Evolutionary conservation across 2,329 filamentous ascomycete species (phyloP), one percentile per base, ranked within the genome.

Genomic region (Aureobasidium leucospermi): DNA sequence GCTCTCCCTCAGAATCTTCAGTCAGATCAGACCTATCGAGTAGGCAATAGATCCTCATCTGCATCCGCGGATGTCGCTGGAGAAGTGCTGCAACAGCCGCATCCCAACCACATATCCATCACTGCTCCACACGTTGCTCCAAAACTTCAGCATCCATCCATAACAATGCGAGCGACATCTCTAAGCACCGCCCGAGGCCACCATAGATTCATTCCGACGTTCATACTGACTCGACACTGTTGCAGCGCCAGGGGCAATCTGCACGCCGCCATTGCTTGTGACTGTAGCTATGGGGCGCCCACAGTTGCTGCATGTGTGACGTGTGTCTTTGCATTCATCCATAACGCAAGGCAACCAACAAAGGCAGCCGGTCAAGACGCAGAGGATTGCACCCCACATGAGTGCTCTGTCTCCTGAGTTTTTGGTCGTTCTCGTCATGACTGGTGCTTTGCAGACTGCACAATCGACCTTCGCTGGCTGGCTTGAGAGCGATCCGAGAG

Each of bases 311-410:
- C 49, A 53, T 31, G 36, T 53, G 13, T 53, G 49, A 16, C 41
- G 23, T 11, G 49, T 53, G 16, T 53, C 49, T 16, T 53, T 53
- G 23, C 49, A 53, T 7, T 53, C 49, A 11, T 42, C 36, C 49
- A 53, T 42, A 5, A 15, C 8, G 15, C 49, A 53, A 29, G 49
- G 49, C 6, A 53, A 41, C 34, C 49, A 53, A 36, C 49, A 53
- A 31, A 53, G 49, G 11, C 49, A 53, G 9, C 49, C 49, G 4
- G 49, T 53, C 36, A 53, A 28, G 8, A 53, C 34, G 13, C 49
- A 53, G 10, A 53, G 23, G 36, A 53, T 32, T 4, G 49, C 49
- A 10, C 49, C 49, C 49, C 49, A 53, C 29, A 53, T 53, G 49
- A 41, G 41, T 2, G 49, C 49, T 32, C 49, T 29, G 10, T 53